Percentiles rank a stretch among this genome's conserved stretches.
phyloP scores from a whole-genome alignment of 352 stramenopile genomes.

The Phytophthora tentaculata region DNA sequence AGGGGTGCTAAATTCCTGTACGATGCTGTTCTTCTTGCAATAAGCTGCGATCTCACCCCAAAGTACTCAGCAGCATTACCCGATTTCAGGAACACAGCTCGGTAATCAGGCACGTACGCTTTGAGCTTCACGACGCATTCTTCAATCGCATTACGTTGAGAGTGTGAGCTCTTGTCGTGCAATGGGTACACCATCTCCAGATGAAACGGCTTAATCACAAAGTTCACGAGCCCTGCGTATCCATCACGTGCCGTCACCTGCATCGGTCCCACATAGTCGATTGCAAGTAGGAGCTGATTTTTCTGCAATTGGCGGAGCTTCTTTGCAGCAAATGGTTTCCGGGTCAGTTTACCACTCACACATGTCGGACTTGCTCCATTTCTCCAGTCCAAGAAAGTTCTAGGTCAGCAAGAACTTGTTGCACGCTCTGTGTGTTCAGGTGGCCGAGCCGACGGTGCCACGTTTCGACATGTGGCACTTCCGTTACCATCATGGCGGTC shows the following conservation, averaged over 20 bases:
- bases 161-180: no score
- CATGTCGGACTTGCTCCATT: conserved; percentile 1
- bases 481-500: background rate
- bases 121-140: no score
- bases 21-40: no score
- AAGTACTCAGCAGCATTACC: no score
- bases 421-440: background rate
- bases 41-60: no score
- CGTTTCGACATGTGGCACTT: background rate
- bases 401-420: background rate
- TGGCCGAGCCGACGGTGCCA: background rate
- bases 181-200: no score
- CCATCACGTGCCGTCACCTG: background rate
- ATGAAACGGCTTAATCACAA: no score
- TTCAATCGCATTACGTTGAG: no score
- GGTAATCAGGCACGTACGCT: no score
- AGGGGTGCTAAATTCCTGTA: no score
- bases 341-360: background rate
- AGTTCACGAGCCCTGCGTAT: no score
- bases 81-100: no score
- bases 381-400: background rate
- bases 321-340: background rate
- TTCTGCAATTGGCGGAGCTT: background rate
- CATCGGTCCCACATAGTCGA: background rate
- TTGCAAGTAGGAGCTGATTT: background rate